Conservation (phyloP, 2,329 filamentous ascomycete genomes). For the Dothideomycetes sp. region DNA sequence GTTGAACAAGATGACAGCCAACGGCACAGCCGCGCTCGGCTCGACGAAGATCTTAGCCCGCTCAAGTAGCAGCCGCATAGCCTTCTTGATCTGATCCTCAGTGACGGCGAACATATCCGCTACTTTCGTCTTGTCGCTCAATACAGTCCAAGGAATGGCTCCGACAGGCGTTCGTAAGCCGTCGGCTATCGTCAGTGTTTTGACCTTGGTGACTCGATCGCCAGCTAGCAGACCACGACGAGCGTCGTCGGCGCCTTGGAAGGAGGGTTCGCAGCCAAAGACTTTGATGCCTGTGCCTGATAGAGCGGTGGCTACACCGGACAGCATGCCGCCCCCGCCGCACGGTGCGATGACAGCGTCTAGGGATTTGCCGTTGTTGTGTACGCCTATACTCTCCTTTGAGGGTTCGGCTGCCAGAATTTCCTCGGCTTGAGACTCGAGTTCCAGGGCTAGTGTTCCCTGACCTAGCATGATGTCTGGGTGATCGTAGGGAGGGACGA, state of each 20-base stretch:
- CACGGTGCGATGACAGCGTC: slow-evolving; percentile 63
- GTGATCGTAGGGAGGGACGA: slow-evolving; percentile 88
- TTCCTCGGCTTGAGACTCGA: slow-evolving; percentile 60
- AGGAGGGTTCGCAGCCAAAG: slow-evolving; percentile 78
- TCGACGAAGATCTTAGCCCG: slow-evolving; percentile 85
- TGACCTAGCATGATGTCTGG: slow-evolving; percentile 85
- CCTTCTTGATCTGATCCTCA: slow-evolving; percentile 70
- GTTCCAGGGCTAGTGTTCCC: slow-evolving; percentile 77
- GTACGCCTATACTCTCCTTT: slow-evolving; percentile 17
- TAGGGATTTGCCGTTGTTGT: slow-evolving; percentile 13
- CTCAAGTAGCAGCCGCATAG: slow-evolving; percentile 71
- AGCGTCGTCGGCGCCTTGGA: slow-evolving; percentile 75
- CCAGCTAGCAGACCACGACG: slow-evolving; percentile 57
- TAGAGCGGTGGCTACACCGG: slow-evolving; percentile 68
- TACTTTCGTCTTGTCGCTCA: slow-evolving; percentile 62
- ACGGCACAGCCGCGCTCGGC: slow-evolving; percentile 71
- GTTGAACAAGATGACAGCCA: slow-evolving; percentile 75
- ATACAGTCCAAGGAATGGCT: slow-evolving; percentile 61
- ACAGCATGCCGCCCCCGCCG: slow-evolving; percentile 80
- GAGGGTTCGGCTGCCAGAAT: slow-evolving; percentile 29
- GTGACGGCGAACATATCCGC: slow-evolving; percentile 59
- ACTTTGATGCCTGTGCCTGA: slow-evolving; percentile 61
- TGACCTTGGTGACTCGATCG: slow-evolving; percentile 55
- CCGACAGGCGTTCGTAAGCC: slow-evolving; percentile 79
- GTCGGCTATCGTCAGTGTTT: slow-evolving; percentile 74